A percentile compares a stretch with the other conserved stretches of the same genome.
Evolutionary conservation across 2,329 filamentous ascomycete genomes (phyloP).

Genomic region (Aspergillus unguis): DNA sequence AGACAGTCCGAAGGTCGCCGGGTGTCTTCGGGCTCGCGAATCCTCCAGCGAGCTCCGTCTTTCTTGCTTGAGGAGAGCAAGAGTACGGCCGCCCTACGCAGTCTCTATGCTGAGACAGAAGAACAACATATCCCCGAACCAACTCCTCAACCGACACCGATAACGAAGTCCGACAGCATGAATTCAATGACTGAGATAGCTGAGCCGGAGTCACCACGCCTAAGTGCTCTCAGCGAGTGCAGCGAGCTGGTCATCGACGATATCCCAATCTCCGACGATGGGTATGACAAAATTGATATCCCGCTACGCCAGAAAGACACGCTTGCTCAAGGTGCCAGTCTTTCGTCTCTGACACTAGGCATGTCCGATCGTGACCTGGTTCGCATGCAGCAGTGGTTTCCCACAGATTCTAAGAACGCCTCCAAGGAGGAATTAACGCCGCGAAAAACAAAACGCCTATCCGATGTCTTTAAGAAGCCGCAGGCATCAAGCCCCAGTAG

Average conservation of each 20-base stretch:
- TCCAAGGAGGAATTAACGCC: slow-evolving; percentile 18
- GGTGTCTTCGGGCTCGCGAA: slow-evolving; percentile 23
- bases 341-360: slow-evolving; percentile 15
- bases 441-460: slow-evolving; percentile 16
- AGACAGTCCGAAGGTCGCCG: slow-evolving; percentile 16
- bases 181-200: slow-evolving; percentile 33
- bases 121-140: slow-evolving; percentile 28
- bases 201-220: slow-evolving; percentile 39
- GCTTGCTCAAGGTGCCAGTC: slow-evolving; percentile 16
- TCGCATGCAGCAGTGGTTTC: slow-evolving; percentile 34
- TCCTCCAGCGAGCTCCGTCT: slow-evolving; percentile 36
- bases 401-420: slow-evolving; percentile 19
- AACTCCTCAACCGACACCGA: slow-evolving; percentile 21
- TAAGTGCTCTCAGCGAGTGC: slow-evolving; percentile 46
- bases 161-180: slow-evolving; percentile 36
- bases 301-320: slow-evolving; percentile 23
- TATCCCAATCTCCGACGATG: slow-evolving; percentile 17
- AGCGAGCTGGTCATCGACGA: slow-evolving; percentile 39
- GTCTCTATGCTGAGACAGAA: slow-evolving; percentile 34
- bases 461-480: slow-evolving; percentile 22
- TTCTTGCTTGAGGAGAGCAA: slow-evolving; percentile 38
- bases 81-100: slow-evolving; percentile 39
- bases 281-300: slow-evolving; percentile 28
- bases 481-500: slow-evolving; percentile 21
- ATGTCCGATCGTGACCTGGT: slow-evolving; percentile 21